These are phyloP conservation scores for Eurotiales sp. DNA, from an alignment of 2,329 filamentous ascomycete genomes.

Conservation along the genomic window DNA sequence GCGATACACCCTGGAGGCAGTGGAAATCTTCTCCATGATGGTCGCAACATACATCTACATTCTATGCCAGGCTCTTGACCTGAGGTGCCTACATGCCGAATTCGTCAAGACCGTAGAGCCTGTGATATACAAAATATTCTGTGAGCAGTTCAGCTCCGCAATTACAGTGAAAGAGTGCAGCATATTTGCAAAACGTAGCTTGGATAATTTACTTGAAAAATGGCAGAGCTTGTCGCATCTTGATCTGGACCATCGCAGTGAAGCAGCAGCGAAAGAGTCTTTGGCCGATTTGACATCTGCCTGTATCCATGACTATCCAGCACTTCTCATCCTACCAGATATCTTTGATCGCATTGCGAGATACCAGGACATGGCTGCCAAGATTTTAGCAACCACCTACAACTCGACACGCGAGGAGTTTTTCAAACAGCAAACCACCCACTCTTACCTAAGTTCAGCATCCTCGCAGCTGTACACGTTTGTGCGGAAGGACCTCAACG, in stretches of 20 bases:
- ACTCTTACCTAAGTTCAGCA: slow-evolving; percentile 26
- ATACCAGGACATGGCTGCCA: slow-evolving; percentile 8
- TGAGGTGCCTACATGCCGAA: slow-evolving; percentile 33
- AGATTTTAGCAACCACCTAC: slow-evolving; percentile 15
- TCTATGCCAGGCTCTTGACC: slow-evolving; percentile 57
- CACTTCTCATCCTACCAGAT: not conserved
- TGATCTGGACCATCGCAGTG: slow-evolving; percentile 12
- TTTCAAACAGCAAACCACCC: slow-evolving; percentile 16
- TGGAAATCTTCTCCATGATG: slow-evolving; percentile 56
- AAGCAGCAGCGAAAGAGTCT: slow-evolving; percentile 11
- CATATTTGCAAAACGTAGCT: slow-evolving; percentile 8
- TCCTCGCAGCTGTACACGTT: slow-evolving; percentile 32
- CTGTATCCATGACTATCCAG: slow-evolving; percentile 3
- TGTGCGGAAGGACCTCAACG: slow-evolving; percentile 30
- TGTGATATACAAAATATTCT: slow-evolving; percentile 5
- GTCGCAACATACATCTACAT: slow-evolving; percentile 52
- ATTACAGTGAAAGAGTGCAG: slow-evolving; percentile 2
- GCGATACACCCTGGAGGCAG: slow-evolving; percentile 54
- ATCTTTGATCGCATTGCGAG: slow-evolving; percentile 3
- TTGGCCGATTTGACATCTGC: slow-evolving; percentile 11
- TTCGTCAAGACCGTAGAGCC: slow-evolving; percentile 13
- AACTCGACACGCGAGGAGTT: slow-evolving; percentile 16
- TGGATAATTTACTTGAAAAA: slow-evolving; percentile 10
- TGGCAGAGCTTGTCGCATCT: slow-evolving; percentile 16
- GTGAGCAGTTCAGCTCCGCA: slow-evolving; percentile 5